A percentile compares a stretch with the other conserved stretches of the same genome.
phyloP scores from a whole-genome alignment of 2,329 filamentous ascomycete genomes.

The Colletotrichum sp. region DNA sequence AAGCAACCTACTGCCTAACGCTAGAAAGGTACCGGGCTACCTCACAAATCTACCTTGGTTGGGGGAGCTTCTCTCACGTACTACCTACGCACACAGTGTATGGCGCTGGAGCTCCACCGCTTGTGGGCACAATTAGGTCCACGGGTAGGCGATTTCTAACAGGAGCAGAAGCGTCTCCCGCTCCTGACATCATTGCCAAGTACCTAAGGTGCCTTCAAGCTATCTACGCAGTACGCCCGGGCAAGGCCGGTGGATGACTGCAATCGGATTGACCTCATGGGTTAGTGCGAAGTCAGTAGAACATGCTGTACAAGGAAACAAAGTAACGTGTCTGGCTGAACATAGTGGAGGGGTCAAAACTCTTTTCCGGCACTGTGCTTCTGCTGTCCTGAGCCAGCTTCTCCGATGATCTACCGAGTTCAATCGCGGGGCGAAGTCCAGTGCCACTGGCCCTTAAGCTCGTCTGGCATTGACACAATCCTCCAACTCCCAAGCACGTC shows the following conservation, averaged over 20 bases:
- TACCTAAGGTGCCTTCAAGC: neutral
- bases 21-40: neutral
- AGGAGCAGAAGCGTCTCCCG: neutral
- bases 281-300: neutral
- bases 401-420: slow-evolving; percentile 20
- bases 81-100: neutral
- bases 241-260: neutral
- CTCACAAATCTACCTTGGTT: neutral
- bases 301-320: neutral
- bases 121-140: neutral
- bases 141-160: neutral
- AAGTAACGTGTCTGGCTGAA: neutral
- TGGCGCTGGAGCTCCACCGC: neutral
- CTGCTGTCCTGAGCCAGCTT: neutral
- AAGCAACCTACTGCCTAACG: neutral
- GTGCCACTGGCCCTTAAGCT: neutral
- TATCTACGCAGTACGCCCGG: neutral
- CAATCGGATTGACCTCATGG: neutral
- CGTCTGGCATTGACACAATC: neutral
- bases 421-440: neutral
- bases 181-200: neutral
- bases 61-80: too few species aligned
- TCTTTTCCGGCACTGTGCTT: neutral
- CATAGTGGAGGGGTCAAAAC: neutral
- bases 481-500: too few species aligned